phyloP scores from a whole-genome alignment of 768 basidiomycete species.

The Epithele typhae region DNA sequence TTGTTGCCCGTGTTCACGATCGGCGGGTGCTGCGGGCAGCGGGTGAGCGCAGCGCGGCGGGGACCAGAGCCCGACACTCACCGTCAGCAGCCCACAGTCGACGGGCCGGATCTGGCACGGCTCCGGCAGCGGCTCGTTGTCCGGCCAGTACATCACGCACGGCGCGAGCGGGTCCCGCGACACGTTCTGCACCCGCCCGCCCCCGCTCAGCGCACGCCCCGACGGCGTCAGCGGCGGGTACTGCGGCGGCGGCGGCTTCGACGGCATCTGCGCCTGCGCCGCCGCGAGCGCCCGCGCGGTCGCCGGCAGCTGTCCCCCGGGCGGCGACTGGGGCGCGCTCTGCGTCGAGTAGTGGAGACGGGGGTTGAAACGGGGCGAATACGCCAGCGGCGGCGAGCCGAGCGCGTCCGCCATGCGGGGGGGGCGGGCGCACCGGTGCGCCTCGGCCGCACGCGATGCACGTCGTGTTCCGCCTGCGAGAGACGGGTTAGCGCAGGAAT shows the following conservation, averaged over 20 bases:
- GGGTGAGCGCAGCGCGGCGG: neutral
- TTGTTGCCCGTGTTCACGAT: conserved; percentile 87
- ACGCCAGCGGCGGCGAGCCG: conserved; percentile 20
- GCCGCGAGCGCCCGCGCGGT: neutral
- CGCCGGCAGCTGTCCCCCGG: conserved; percentile 12
- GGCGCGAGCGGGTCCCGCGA: conserved; percentile 67
- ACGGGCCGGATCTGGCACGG: conserved; percentile 69
- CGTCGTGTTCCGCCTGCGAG: conserved; percentile 63
- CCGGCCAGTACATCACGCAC: conserved; percentile 89
- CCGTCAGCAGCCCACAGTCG: conserved; percentile 48
- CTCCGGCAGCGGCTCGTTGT: conserved; percentile 81
- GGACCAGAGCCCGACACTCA: no score
- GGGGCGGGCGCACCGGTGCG: conserved; percentile 34
- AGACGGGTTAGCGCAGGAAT: conserved; percentile 45
- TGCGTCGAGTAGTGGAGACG: conserved; percentile 12
- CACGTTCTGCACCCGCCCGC: conserved; percentile 78
- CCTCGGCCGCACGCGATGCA: conserved; percentile 75
- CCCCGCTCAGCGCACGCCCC: conserved; percentile 69
- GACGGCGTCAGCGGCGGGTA: conserved; percentile 80
- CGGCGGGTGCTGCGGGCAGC: conserved; percentile 59
- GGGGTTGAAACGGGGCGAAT: conserved; percentile 22
- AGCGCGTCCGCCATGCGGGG: conserved; percentile 4
- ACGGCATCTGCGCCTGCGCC: conserved; percentile 4
- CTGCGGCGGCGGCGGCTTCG: conserved; percentile 29
- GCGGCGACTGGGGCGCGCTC: conserved; percentile 19